Evolutionary conservation across 177 flowering plant species (phyloP), one percentile per base, ranked within the genome.

Genomic region (Tripterygium wilfordii): DNA sequence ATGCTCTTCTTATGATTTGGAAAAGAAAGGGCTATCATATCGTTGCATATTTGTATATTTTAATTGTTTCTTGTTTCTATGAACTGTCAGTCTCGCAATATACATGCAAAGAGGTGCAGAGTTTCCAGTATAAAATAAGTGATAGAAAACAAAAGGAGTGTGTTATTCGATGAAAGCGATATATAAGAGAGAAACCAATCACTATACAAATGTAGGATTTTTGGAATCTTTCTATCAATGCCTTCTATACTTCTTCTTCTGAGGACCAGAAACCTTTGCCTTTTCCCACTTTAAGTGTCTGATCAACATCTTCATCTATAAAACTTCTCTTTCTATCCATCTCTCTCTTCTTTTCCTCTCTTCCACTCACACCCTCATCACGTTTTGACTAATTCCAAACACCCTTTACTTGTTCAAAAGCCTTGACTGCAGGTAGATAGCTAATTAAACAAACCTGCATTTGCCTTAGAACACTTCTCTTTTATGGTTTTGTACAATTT

Each of bases 281-380:
- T 70, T 78, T 74, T 76, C 79, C 79, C 56, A 74, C 79, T 76
- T 74, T 65, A 70, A 70, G 72, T 63, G 68, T 61, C 66, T 77
- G 64, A 64, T 63, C 63, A 22, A 57, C 33, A 14, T 44, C 56
- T 63, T 60, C 40, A 4, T 38, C 19, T 3, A 19, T 23, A 55
- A 52, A 48, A 20, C 66, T 24, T 5, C 36, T 30, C 17, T 42
- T 26, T 10, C 47, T 19, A 44, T 33, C 26, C 26, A 22, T 39
- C 40, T 40, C 17, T 38, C n/a, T 50, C 38, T 48, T 33, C 46
- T 2, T 46, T 36, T 26, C 4, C 42, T 24, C 5, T 30, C 33
- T 6, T 12, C 33, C 33, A 30, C 33, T 30, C 7, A 30, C 12
- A 30, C 33, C 12, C 7, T 12, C 12, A 30, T 12, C 33, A 30